A percentile compares a stretch with the other conserved stretches of the same genome.
phyloP scores from a whole-genome alignment of 179 eudicot species.

The Amaranthus tricolor region DNA sequence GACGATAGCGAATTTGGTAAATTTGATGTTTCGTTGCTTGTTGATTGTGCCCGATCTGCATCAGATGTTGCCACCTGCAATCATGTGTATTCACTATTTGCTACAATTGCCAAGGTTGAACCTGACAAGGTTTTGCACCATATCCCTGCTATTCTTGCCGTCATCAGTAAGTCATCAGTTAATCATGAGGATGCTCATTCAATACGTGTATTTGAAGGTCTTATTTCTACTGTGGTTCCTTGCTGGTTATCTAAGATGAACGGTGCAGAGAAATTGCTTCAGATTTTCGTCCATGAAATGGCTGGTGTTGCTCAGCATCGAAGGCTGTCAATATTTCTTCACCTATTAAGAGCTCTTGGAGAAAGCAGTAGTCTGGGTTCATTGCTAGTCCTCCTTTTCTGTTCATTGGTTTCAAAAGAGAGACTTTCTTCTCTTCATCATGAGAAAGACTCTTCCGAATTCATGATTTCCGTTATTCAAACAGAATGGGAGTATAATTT shows the following conservation, averaged over 20 bases:
- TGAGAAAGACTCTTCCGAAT: constrained; percentile 30
- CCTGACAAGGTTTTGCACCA: constrained; percentile 62
- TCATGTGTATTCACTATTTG: constrained; percentile 67
- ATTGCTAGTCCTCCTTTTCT: constrained; percentile 69
- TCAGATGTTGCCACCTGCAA: constrained; percentile 64
- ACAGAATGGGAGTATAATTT: constrained; percentile 76
- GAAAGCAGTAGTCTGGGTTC: constrained; percentile 73
- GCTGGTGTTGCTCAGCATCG: constrained; percentile 69
- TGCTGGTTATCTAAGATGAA: constrained; percentile 68
- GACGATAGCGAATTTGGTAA: constrained; percentile 35
- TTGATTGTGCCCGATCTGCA: constrained; percentile 67
- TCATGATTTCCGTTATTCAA: constrained; percentile 30
- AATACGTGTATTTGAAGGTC: constrained; percentile 67
- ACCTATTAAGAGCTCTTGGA: constrained; percentile 75
- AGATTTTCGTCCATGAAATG: constrained; percentile 70
- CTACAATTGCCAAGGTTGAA: constrained; percentile 60
- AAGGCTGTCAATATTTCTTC: constrained; percentile 63
- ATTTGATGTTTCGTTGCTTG: constrained; percentile 59
- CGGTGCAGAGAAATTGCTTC: constrained; percentile 52
- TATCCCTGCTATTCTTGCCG: constrained; percentile 57
- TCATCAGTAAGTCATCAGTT: constrained; percentile 63
- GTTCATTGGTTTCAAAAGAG: constrained; percentile 56
- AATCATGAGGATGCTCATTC: constrained; percentile 76
- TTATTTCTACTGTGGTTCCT: constrained; percentile 74
- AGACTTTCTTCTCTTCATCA: constrained; percentile 28